Evolutionary conservation across 2,329 filamentous ascomycete genomes (phyloP).

Genomic region (Chalaropsis ovoidea): DNA sequence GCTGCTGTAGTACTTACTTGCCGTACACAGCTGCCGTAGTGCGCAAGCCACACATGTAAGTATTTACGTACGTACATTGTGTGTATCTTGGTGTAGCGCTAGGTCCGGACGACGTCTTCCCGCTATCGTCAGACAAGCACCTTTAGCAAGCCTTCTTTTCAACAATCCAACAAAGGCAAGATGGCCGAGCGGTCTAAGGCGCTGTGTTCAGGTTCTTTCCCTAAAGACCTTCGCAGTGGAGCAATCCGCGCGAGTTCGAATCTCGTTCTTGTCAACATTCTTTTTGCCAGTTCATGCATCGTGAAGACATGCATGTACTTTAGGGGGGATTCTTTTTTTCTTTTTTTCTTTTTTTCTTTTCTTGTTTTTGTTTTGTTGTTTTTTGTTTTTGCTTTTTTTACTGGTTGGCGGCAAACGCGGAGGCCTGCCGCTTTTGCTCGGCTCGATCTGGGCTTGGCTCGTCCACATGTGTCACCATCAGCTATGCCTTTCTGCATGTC

Average conservation of each 20-base stretch:
- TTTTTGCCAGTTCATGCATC: neutral
- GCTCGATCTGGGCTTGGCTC: too few species aligned
- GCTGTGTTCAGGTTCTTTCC: constrained; percentile 11
- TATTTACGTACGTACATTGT: neutral
- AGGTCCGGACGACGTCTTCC: neutral
- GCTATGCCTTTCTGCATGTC: too few species aligned
- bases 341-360: neutral
- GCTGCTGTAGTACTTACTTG: neutral
- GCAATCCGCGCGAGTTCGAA: constrained; percentile 22
- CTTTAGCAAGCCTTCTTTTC: neutral
- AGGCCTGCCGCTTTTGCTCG: too few species aligned
- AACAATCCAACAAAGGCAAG: constrained; percentile 27
- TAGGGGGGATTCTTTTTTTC: neutral
- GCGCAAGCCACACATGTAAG: neutral
- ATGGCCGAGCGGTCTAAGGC: constrained; percentile 17
- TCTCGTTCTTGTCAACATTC: constrained; percentile 32
- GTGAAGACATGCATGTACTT: neutral
- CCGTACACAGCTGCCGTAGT: too few species aligned
- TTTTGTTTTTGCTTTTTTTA: too few species aligned
- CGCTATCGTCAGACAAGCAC: neutral
- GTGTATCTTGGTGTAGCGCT: neutral
- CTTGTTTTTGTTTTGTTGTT: neutral
- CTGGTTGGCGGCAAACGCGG: too few species aligned
- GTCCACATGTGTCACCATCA: too few species aligned
- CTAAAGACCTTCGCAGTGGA: neutral